These are phyloP conservation scores for Citrus sinensis DNA, from an alignment of 345 rosid genomes.

Conservation along the genomic window DNA sequence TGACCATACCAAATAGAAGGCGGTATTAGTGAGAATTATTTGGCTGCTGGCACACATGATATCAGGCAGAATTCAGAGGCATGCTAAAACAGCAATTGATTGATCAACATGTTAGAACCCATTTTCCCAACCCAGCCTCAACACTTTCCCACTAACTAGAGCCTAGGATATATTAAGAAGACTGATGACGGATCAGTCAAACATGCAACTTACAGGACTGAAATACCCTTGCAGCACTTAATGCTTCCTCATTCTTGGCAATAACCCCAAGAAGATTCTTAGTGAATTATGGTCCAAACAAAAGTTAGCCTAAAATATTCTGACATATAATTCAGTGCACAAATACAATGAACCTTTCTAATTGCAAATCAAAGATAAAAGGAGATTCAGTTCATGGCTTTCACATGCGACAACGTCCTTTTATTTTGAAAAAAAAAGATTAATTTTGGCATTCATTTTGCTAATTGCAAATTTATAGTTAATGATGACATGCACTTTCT, in stretches of 20 bases:
- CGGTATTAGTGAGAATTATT: background rate
- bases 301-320: background rate
- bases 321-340: background rate
- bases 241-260: background rate
- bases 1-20: background rate
- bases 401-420: background rate
- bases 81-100: background rate
- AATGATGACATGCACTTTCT: background rate
- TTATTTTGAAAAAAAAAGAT: background rate
- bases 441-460: background rate
- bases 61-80: background rate
- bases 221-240: background rate
- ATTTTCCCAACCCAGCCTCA: background rate
- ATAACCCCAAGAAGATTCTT: background rate
- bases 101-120: background rate
- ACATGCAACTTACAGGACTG: background rate
- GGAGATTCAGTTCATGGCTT: background rate
- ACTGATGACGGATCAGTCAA: too few species aligned
- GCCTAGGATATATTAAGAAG: background rate
- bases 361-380: background rate
- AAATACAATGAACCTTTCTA: background rate
- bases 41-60: background rate
- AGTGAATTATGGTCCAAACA: background rate
- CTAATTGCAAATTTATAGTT: background rate
- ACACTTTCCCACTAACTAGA: background rate